Percentiles rank a stretch among this genome's conserved stretches.
Evolutionary conservation across 768 basidiomycete species (phyloP).

Genomic region (Podaxis mareebaensis): DNA sequence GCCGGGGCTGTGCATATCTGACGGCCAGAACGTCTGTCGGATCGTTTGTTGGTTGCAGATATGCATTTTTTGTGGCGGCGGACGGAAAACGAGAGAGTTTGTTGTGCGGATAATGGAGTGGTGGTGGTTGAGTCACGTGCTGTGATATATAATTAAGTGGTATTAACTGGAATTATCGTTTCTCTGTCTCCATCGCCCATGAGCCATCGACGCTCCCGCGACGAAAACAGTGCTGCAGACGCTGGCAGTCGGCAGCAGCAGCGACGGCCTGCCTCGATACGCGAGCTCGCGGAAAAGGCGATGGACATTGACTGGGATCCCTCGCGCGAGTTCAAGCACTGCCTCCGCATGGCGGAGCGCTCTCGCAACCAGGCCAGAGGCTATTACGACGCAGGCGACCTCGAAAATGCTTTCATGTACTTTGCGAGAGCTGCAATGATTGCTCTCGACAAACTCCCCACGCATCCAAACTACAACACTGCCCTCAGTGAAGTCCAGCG

Average conservation of each 20-base stretch:
- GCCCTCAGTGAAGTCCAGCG: conserved; percentile 59
- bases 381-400: conserved; percentile 49
- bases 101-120: neutral
- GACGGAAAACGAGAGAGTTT: neutral
- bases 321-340: conserved; percentile 61
- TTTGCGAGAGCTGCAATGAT: conserved; percentile 75
- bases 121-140: neutral
- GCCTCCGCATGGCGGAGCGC: conserved; percentile 64
- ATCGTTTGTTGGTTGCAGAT: neutral
- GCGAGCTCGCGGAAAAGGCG: conserved; percentile 65
- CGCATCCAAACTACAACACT: conserved; percentile 63
- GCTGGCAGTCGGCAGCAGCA: neutral
- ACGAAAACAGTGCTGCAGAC: neutral
- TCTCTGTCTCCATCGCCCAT: conserved; percentile 1
- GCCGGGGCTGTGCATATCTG: neutral
- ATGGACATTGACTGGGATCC: conserved; percentile 58
- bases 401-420: conserved; percentile 72
- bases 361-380: conserved; percentile 57
- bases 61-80: neutral
- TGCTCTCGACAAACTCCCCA: conserved; percentile 77
- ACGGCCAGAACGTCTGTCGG: neutral
- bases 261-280: conserved; percentile 56
- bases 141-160: neutral
- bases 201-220: conserved; percentile 5
- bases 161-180: neutral